Evolutionary conservation across 2,329 filamentous ascomycete genomes (phyloP).

Genomic region (Neodidymelliopsis sp.): DNA sequence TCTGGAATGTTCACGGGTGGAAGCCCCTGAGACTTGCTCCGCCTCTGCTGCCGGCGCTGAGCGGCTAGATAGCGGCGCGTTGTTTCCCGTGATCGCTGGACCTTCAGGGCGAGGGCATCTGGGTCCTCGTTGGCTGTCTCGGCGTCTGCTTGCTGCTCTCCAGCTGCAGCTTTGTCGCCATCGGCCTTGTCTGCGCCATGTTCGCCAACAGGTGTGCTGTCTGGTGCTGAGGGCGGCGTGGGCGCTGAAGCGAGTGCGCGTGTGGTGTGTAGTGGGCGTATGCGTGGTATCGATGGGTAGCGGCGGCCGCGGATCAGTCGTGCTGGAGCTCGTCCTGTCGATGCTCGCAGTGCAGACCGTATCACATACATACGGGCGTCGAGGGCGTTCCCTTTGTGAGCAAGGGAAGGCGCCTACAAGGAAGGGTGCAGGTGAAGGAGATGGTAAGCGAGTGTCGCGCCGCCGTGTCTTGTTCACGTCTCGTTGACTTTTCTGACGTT

Average conservation of each 20-base stretch:
- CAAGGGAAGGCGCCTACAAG: constrained; percentile 28
- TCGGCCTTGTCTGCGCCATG: constrained; percentile 32
- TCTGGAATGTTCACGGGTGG: constrained; percentile 60
- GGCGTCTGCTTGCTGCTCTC: constrained; percentile 30
- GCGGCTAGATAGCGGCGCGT: constrained; percentile 45
- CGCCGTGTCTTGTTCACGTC: constrained; percentile 24
- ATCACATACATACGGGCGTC: constrained; percentile 52
- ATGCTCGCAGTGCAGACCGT: constrained; percentile 52
- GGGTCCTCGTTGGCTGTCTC: constrained; percentile 39
- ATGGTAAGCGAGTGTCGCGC: constrained; percentile 26
- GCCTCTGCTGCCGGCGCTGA: constrained; percentile 43
- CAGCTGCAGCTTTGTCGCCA: constrained; percentile 27
- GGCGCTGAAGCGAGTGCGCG: constrained; percentile 35
- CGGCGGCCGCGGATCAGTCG: constrained; percentile 48
- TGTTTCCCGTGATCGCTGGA: constrained; percentile 46
- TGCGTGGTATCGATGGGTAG: constrained; percentile 38
- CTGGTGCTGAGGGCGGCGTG: constrained; percentile 38
- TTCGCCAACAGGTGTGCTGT: constrained; percentile 35
- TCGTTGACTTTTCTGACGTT: constrained; percentile 28
- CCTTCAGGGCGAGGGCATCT: constrained; percentile 46
- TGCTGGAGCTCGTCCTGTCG: constrained; percentile 47
- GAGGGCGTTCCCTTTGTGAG: constrained; percentile 12
- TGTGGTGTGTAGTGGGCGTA: constrained; percentile 47
- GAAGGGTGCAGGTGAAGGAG: constrained; percentile 17
- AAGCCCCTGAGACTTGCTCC: constrained; percentile 43